Conservation (phyloP, 495 filamentous ascomycete species). For the Tuber magnatum region DNA sequence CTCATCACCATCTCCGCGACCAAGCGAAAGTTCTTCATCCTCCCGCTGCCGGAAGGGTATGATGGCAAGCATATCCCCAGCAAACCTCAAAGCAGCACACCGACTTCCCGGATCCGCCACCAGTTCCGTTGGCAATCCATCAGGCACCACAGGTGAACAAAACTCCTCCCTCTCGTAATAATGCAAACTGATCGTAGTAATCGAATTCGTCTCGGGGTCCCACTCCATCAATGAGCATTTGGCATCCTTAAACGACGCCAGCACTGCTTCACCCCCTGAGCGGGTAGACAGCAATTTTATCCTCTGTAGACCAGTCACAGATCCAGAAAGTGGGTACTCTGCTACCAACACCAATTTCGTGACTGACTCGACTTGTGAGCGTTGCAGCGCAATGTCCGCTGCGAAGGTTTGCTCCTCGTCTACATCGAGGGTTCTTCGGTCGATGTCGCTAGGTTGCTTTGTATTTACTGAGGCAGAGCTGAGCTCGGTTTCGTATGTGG, state of each 20-base stretch:
- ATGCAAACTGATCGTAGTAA: slow-evolving; percentile 88
- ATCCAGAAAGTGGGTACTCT: slow-evolving; percentile 75
- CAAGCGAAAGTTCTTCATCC: slow-evolving; percentile 81
- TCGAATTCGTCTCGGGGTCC: slow-evolving; percentile 69
- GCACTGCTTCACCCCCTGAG: slow-evolving; percentile 75
- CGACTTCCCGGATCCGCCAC: slow-evolving; percentile 84
- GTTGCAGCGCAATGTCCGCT: slow-evolving; percentile 49
- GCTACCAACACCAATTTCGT: slow-evolving; percentile 78
- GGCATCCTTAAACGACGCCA: slow-evolving; percentile 79
- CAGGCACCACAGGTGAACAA: slow-evolving; percentile 53
- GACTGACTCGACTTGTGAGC: slow-evolving; percentile 53
- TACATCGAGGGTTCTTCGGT: slow-evolving; percentile 51
- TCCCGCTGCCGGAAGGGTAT: slow-evolving; percentile 77
- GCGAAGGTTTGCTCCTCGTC: slow-evolving; percentile 57
- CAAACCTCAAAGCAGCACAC: slow-evolving; percentile 91
- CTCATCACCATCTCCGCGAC: slow-evolving; percentile 64
- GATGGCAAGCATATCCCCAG: slow-evolving; percentile 78
- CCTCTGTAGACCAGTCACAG: slow-evolving; percentile 69
- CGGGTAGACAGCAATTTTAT: slow-evolving; percentile 62
- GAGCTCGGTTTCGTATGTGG: slow-evolving; percentile 51
- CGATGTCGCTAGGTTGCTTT: slow-evolving; percentile 40
- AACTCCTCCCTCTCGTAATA: slow-evolving; percentile 91
- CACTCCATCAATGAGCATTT: slow-evolving; percentile 90
- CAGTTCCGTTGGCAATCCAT: slow-evolving; percentile 73
- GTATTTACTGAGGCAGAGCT: slow-evolving; percentile 34